phyloP scores from a whole-genome alignment of 1,284 basidiomycete genomes.

The Microbotryum lychnidis-dioicae region DNA sequence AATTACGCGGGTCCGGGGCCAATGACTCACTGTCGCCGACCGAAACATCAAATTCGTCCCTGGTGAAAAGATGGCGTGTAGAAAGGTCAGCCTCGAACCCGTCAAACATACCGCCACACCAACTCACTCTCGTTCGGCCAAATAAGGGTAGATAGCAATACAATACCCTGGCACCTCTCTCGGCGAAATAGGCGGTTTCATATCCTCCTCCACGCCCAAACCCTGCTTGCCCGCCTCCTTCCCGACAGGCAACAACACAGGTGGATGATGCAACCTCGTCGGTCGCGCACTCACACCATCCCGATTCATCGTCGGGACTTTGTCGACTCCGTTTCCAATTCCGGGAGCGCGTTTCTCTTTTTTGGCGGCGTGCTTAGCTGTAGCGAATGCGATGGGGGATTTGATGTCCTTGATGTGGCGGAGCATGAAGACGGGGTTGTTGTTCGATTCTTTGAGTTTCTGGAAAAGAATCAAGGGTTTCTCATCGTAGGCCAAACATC shows the following conservation, averaged over 20 bases:
- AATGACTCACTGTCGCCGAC: slow-evolving; percentile 48
- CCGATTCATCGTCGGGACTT: neutral
- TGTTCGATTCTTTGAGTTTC: slow-evolving; percentile 91
- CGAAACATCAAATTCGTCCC: slow-evolving; percentile 91
- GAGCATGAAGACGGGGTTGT: slow-evolving; percentile 97
- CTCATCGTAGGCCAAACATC: slow-evolving; percentile 95
- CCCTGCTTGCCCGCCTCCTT: slow-evolving; percentile 15
- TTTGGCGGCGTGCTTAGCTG: slow-evolving; percentile 81
- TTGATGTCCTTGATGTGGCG: slow-evolving; percentile 97
- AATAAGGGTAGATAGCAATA: slow-evolving; percentile 45
- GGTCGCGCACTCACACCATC: slow-evolving; percentile 22
- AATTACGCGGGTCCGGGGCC: neutral
- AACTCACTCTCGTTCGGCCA: slow-evolving; percentile 33
- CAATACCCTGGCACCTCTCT: slow-evolving; percentile 42
- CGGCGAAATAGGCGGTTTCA: slow-evolving; percentile 26
- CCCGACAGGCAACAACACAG: slow-evolving; percentile 37
- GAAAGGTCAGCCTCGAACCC: no score
- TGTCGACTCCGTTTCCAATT: slow-evolving; percentile 22
- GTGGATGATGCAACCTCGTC: slow-evolving; percentile 38
- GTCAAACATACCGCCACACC: neutral
- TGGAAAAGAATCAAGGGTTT: slow-evolving; percentile 95
- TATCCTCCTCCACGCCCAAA: slow-evolving; percentile 4
- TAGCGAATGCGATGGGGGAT: slow-evolving; percentile 87
- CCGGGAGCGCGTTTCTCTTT: slow-evolving; percentile 32
- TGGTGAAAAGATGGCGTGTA: neutral